Base-by-base conservation (phyloP, 495 filamentous ascomycete genomes). In the Apodospora peruviana region DNA sequence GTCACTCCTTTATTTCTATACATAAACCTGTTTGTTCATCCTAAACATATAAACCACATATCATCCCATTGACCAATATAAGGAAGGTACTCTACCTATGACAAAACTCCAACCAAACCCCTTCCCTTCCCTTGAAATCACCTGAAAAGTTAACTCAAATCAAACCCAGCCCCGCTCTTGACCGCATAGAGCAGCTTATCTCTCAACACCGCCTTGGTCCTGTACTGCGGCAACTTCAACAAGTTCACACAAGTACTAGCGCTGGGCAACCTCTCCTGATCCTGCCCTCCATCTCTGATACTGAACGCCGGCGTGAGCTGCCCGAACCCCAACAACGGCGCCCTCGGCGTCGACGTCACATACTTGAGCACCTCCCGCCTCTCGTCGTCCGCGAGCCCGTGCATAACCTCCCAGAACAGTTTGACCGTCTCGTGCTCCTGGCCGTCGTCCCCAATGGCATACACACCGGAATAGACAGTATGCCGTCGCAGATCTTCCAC, bases 221-320 rank as follows among this genome's bases (percentile, higher is more conserved):
- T 70, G 66, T 97, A 99, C 42, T 85, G 82, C 17, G 93, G 93
- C 53, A 99, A 72, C 71, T 99, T 99, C 29, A 99, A 65, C 46
- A 97, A 66, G 64, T 99, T 99, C 29, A 99, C 89, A 58, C 93
- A 99, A 1, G 93, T 99, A 60, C 93, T 96, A 17, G 93, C 91
- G 61, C 89, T 97, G 20, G 94, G 95, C 37, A 96, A 69, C 56
- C 93, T 68, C 5, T 74, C 69, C 65, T 93, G 77, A 59, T 97
- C 90, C 25, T 73, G 73, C 5, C 91, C 88, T 0, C 85, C 85
- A 64, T 97, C 93, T 5, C 93, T 72, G 41, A 99, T 96, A 54
- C 83, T 90, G 61, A 99, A 99, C 29, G 75, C 73, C 5, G 93
- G 93, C 44, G 83, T 87, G 47, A 99, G 71, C 50, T 90, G 84